Base-by-base conservation (phyloP, 2,329 filamentous ascomycete species). In the Colletotrichum somersetense region DNA sequence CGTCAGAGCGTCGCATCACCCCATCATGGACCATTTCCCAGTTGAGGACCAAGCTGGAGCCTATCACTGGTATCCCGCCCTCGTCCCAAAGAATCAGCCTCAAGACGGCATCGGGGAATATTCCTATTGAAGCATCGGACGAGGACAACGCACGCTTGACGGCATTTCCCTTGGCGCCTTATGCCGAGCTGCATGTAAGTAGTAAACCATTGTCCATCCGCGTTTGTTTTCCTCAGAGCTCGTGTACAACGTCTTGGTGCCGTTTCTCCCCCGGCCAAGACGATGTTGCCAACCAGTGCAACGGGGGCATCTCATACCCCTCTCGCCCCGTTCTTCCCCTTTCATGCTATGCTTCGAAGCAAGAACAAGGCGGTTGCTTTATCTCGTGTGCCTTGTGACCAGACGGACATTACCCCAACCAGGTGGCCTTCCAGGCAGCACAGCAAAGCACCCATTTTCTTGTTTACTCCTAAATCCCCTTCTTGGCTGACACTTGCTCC, bases 41-140 rank as follows among this genome's bases (percentile, higher is more conserved):
- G 77, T 88, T 98, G 77, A 97, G 96, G 84, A 84, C 87, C 65
- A 97, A 96, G 82, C 91, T 99, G 63, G 96, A 98, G 83, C 92
- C 94, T 73, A 91, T 98, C 83, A 98, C 96, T 2, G 96, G 96
- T 73, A 91, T 98, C 48, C 96, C 96, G 20, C 93, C 95, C 14
- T 88, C 88, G 40, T 91, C 88, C 72, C 96, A 98, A 81, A 89
- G 86, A 74, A 88, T 99, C 73, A 91, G 86, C 40, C 86, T 98
- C 79, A 93, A 91, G 80, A 85, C 91, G 44, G 82, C 84, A 68
- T 87, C 90, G 76, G 87, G 91, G 74, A 86, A 86, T 73, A 86
- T 93, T 75, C 82, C 91, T 64, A 85, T 97, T 77, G 87, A 91
- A 77, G 91, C 91, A 56, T 84, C 87, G 50, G 89, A 95, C 78